Evolutionary conservation across 495 filamentous ascomycete genomes (phyloP).

Genomic region (Aspergillus haitiensis): DNA sequence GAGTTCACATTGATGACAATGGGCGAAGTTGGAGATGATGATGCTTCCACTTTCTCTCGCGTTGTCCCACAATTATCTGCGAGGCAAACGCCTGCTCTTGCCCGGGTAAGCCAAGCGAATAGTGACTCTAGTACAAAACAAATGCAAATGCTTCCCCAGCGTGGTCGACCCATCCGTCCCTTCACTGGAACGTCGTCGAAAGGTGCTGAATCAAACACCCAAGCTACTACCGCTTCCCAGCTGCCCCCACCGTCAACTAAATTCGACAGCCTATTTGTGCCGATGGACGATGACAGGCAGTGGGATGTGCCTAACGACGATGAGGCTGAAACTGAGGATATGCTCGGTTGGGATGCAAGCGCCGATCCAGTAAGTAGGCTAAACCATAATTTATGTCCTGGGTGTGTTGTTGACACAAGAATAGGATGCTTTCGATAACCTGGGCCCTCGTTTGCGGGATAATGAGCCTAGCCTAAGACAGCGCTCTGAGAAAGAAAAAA

Average conservation of each 20-base stretch:
- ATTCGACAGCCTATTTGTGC: constrained; percentile 76
- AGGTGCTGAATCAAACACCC: constrained; percentile 25
- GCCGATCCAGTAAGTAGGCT: constrained; percentile 44
- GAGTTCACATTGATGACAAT: constrained; percentile 95
- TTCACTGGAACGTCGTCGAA: constrained; percentile 39
- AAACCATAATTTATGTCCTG: constrained; percentile 9
- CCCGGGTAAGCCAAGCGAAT: constrained; percentile 20
- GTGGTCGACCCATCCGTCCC: constrained; percentile 36
- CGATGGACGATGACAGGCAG: constrained; percentile 66
- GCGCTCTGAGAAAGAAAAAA: constrained; percentile 1
- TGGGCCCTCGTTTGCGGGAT: constrained; percentile 25
- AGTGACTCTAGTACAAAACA: constrained; percentile 16
- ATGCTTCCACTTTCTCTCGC: constrained; percentile 35
- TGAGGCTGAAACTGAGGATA: constrained; percentile 62
- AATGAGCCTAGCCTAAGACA: constrained; percentile 16
- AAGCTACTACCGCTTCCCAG: constrained; percentile 28
- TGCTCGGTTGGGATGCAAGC: constrained; percentile 79
- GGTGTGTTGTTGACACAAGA: constrained; percentile 20
- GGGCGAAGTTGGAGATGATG: constrained; percentile 63
- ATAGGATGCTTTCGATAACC: constrained; percentile 38
- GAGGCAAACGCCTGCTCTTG: constrained; percentile 32
- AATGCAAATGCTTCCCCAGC: constrained; percentile 30
- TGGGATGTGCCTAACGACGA: constrained; percentile 83
- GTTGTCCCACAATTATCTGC: constrained; percentile 38
- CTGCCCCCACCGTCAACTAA: constrained; percentile 61